Evolutionary conservation across 768 basidiomycete species (phyloP).

Genomic region (Russula dissimulans): DNA sequence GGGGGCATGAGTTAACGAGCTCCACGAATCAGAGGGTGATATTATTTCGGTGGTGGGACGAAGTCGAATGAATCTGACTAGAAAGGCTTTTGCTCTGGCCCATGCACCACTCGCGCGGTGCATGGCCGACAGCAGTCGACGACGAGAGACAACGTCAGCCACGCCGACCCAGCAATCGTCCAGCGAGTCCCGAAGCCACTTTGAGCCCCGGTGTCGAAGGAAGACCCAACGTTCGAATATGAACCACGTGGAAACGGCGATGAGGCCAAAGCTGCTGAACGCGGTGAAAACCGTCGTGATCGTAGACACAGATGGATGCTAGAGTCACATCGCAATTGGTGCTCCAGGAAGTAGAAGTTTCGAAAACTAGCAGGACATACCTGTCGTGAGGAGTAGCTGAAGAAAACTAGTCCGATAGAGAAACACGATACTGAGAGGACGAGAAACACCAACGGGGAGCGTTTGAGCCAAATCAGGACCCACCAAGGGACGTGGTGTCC

Average conservation of each 20-base stretch:
- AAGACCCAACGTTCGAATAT: slow-evolving; percentile 61
- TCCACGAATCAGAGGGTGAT: slow-evolving; percentile 6
- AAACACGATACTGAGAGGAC: slow-evolving; percentile 80
- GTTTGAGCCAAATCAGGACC: slow-evolving; percentile 81
- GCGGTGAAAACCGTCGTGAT: slow-evolving; percentile 72
- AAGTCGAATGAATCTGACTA: background rate
- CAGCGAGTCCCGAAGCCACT: slow-evolving; percentile 58
- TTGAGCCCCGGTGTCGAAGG: slow-evolving; percentile 50
- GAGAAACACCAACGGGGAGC: slow-evolving; percentile 73
- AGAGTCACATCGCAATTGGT: background rate
- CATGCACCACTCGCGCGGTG: background rate
- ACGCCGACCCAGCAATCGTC: slow-evolving; percentile 30
- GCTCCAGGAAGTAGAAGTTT: background rate
- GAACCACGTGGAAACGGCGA: slow-evolving; percentile 67
- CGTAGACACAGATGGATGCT: slow-evolving; percentile 54
- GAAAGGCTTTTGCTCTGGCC: background rate
- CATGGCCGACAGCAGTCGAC: slow-evolving; percentile 2
- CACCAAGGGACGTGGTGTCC: slow-evolving; percentile 74
- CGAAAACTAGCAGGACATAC: slow-evolving; percentile 29
- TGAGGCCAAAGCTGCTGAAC: slow-evolving; percentile 61
- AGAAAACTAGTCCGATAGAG: slow-evolving; percentile 70
- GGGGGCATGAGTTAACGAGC: slow-evolving; percentile 5
- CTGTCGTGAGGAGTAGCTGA: slow-evolving; percentile 66
- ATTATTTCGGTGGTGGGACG: background rate
- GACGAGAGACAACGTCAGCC: slow-evolving; percentile 19